Base-by-base conservation (phyloP, 164 flowering plant species). In the Umbilicus rupestris region DNA sequence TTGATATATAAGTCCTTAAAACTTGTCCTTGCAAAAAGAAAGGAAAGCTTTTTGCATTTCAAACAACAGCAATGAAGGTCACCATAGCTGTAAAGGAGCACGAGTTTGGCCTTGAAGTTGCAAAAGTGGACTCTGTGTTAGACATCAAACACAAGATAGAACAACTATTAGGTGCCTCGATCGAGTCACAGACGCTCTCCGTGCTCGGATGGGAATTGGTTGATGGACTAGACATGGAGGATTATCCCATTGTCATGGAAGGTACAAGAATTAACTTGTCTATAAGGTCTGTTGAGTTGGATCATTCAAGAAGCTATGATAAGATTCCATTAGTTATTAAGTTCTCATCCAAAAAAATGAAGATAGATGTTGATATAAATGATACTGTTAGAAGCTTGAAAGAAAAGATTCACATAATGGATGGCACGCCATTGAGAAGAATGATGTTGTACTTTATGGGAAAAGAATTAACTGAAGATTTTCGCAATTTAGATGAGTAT, bases 151-250 rank as follows among this genome's bases (percentile, higher is more conserved):
- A 76, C 44, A 79, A 70, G 65, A 72, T 92, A 1, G 80, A 85
- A 68, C 82, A 76, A 17, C 37, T 79, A 42, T 70, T 83, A 33
- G 86, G 87, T n/a, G 60, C 83, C 44, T 83, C 90, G 4, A 68
- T 71, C 0, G 73, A 77, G 46, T 62, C 77, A 31, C 94, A 88
- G 74, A 78, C 71, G 7, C 90, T 88, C 2, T 17, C 80, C 5
- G 77, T 87, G 0, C 79, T 42, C 5, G 89, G 82, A 17, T 81
- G 80, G 73, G 97, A 88, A 50, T 60, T 91, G 10, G 20, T 88
- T 4, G 92, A 88, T 70, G 93, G 89, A 22, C 82, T 91, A 3
- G 95, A 88, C 78, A 73, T 88, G 87, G 87, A 77, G 65, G 96
- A 87, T 63, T 88, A 85, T 47, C 90, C 88, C 0, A 80, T 81